Evolutionary conservation across 306 rosid species (phyloP).

Genomic region (Rubus parviflorus): DNA sequence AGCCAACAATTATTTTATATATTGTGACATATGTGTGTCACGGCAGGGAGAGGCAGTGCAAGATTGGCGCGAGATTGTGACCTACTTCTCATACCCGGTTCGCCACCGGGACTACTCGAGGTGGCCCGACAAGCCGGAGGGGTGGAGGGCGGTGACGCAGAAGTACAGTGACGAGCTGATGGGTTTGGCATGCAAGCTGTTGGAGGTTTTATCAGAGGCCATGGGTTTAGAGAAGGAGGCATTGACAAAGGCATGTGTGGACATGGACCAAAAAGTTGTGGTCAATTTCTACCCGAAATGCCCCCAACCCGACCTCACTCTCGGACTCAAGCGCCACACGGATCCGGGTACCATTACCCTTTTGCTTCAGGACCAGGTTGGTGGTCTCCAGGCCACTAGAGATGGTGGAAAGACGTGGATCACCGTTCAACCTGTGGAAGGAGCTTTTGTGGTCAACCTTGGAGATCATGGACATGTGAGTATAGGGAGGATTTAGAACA

Average conservation of each 20-base stretch:
- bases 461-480: conserved; percentile 93
- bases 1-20: not conserved
- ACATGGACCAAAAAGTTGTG: conserved; percentile 88
- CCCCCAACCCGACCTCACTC: conserved; percentile 83
- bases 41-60: conserved; percentile 69
- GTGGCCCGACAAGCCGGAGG: conserved; percentile 92
- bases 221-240: conserved; percentile 88
- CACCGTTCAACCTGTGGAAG: conserved; percentile 77
- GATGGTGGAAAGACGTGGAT: conserved; percentile 82
- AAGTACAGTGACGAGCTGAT: conserved; percentile 75
- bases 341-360: conserved; percentile 94
- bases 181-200: conserved; percentile 63
- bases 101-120: conserved; percentile 51
- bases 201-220: conserved; percentile 79
- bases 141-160: conserved; percentile 57
- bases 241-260: conserved; percentile 68
- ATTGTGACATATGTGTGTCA: not conserved
- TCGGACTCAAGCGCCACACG: conserved; percentile 86
- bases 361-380: conserved; percentile 83
- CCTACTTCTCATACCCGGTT: conserved; percentile 64
- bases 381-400: conserved; percentile 87
- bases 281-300: conserved; percentile 85
- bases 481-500: not conserved
- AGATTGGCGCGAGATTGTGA: conserved; percentile 85
- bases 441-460: conserved; percentile 89